Evolutionary conservation across 768 basidiomycete species (phyloP).

Genomic region (Lentinula boryana): DNA sequence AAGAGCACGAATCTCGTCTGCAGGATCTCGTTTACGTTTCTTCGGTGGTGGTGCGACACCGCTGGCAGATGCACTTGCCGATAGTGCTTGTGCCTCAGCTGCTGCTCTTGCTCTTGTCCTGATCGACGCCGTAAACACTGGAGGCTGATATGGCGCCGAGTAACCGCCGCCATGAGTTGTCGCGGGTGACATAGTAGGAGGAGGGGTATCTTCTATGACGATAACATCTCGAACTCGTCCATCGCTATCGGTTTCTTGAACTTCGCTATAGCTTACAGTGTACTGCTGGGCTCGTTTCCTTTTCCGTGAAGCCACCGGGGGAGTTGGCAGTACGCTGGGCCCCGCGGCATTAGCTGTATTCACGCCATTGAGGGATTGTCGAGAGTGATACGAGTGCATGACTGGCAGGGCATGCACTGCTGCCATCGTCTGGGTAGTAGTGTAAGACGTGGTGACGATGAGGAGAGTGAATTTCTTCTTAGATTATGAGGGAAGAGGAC

Average conservation of each 20-base stretch:
- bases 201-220: slow-evolving; percentile 90
- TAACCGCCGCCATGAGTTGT: slow-evolving; percentile 65
- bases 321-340: slow-evolving; percentile 66
- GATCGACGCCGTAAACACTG: slow-evolving; percentile 68
- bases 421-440: slow-evolving; percentile 56
- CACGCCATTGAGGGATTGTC: slow-evolving; percentile 45
- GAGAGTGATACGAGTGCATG: slow-evolving; percentile 51
- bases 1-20: slow-evolving; percentile 67
- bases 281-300: slow-evolving; percentile 78
- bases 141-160: slow-evolving; percentile 78
- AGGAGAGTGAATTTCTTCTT: background rate
- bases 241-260: slow-evolving; percentile 77
- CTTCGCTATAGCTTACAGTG: slow-evolving; percentile 83
- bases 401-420: slow-evolving; percentile 62
- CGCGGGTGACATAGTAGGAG: slow-evolving; percentile 73
- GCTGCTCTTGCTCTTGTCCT: slow-evolving; percentile 83
- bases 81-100: slow-evolving; percentile 76
- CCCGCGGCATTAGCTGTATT: slow-evolving; percentile 36
- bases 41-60: slow-evolving; percentile 68
- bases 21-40: slow-evolving; percentile 78
- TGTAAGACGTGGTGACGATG: slow-evolving; percentile 28
- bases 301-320: slow-evolving; percentile 70
- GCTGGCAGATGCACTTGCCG: slow-evolving; percentile 59
- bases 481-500: background rate
- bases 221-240: slow-evolving; percentile 82